Percentiles rank a stretch among this genome's conserved stretches.
phyloP scores from a whole-genome alignment of 2,329 filamentous ascomycete species.

The Colletotrichum cereale region DNA sequence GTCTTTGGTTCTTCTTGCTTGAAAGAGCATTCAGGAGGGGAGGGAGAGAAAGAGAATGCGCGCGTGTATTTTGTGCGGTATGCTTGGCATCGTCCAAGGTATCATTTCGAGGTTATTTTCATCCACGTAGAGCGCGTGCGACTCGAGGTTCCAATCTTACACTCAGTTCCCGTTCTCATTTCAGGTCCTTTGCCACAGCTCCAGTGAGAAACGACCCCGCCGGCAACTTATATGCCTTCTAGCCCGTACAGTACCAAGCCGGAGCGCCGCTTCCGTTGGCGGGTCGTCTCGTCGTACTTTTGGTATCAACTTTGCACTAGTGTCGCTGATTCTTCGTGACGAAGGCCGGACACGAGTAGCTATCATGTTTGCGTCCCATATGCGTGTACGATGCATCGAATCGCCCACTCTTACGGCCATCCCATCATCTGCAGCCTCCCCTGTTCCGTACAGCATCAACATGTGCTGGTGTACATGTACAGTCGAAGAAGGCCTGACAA shows the following conservation, averaged over 20 bases:
- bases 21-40: not conserved
- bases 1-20: not conserved
- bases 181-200: not conserved
- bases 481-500: slow-evolving; percentile 20
- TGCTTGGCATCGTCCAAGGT: not conserved
- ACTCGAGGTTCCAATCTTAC: not conserved
- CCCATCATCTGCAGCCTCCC: slow-evolving; percentile 1
- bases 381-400: not conserved
- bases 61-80: not conserved
- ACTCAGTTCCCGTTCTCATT: not conserved
- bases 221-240: not conserved
- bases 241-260: too few species aligned
- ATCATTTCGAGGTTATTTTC: not conserved
- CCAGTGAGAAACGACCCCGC: not conserved
- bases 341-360: not conserved
- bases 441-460: not conserved
- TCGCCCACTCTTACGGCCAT: not conserved
- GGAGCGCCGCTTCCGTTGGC: not conserved
- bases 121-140: slow-evolving; percentile 4
- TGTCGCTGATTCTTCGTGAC: not conserved
- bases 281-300: not conserved
- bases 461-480: slow-evolving; percentile 20
- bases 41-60: not conserved
- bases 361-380: not conserved
- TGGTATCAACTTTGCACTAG: not conserved